These are phyloP conservation scores for Neopestalotiopsis sp. DNA, from an alignment of 2,329 filamentous ascomycete genomes.

Conservation along the genomic window DNA sequence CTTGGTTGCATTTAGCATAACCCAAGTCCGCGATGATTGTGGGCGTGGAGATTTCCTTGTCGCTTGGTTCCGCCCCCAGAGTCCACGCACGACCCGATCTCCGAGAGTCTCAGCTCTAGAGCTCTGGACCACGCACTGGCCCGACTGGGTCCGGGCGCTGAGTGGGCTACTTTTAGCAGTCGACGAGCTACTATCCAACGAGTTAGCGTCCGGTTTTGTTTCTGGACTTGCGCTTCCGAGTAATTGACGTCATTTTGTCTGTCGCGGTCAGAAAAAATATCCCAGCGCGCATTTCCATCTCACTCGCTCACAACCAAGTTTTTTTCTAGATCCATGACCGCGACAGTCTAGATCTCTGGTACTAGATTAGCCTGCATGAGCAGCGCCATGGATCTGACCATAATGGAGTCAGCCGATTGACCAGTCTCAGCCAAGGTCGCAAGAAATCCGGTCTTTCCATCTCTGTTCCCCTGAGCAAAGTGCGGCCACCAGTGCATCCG, in stretches of 20 bases:
- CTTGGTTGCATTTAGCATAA: background rate
- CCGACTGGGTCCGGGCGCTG: background rate
- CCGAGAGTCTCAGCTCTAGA: background rate
- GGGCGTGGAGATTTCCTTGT: background rate
- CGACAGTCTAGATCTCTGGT: conserved; percentile 11
- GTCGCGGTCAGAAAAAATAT: background rate
- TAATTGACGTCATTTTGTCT: conserved; percentile 4
- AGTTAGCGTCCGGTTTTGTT: background rate
- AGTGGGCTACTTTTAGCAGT: background rate
- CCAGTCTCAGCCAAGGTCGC: background rate
- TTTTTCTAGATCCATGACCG: background rate
- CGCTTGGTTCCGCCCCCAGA: background rate
- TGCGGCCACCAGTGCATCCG: background rate
- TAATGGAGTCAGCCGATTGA: background rate
- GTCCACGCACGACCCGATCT: background rate
- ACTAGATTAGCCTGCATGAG: conserved; percentile 4
- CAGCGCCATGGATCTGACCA: background rate
- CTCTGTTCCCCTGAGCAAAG: conserved; percentile 1
- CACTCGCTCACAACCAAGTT: background rate
- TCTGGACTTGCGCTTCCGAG: background rate
- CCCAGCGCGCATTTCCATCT: background rate
- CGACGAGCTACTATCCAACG: background rate
- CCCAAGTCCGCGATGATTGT: background rate
- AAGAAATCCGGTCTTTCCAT: background rate
- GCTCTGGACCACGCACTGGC: background rate